Conservation (phyloP, 2,329 filamentous ascomycete genomes). For the Daldinia sp. region DNA sequence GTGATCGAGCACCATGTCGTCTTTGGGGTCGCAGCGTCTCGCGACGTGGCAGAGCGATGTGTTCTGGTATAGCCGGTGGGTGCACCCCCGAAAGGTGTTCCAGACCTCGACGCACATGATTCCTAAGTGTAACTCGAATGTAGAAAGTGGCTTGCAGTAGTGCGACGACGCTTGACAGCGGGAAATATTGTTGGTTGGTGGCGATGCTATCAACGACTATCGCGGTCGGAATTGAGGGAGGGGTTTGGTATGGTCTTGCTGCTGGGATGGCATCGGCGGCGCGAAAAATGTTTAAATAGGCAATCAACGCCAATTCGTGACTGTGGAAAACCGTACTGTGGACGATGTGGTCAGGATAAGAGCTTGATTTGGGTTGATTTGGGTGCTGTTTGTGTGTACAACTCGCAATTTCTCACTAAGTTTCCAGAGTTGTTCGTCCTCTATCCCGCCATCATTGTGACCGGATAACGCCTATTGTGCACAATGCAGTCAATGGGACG, state of each 20-base stretch:
- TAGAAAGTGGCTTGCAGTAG: background rate
- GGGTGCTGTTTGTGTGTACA: background rate
- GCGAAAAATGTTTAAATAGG: background rate
- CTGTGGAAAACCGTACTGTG: background rate
- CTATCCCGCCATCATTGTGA: constrained; percentile 8
- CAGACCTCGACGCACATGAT: constrained; percentile 49
- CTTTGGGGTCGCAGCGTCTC: constrained; percentile 30
- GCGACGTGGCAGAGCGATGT: constrained; percentile 45
- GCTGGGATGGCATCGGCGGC: constrained; percentile 1
- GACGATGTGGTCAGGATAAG: too few relatives aligned
- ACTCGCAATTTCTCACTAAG: constrained; percentile 3
- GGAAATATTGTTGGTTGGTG: background rate
- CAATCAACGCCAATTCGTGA: background rate
- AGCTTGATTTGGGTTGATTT: too few relatives aligned
- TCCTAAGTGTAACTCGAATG: constrained; percentile 7
- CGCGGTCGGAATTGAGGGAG: background rate
- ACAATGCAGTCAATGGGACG: background rate
- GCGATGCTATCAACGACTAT: background rate
- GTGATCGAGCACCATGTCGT: constrained; percentile 37
- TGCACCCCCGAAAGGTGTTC: constrained; percentile 43
- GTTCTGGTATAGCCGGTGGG: constrained; percentile 48
- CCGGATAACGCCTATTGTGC: constrained; percentile 9
- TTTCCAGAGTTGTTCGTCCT: constrained; percentile 3
- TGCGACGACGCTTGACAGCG: constrained; percentile 11
- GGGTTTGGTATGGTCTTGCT: background rate